A percentile compares a stretch with the other conserved stretches of the same genome.
Conservation (phyloP, 2,329 filamentous ascomycete genomes). For the Domatiomyces catenatus region DNA sequence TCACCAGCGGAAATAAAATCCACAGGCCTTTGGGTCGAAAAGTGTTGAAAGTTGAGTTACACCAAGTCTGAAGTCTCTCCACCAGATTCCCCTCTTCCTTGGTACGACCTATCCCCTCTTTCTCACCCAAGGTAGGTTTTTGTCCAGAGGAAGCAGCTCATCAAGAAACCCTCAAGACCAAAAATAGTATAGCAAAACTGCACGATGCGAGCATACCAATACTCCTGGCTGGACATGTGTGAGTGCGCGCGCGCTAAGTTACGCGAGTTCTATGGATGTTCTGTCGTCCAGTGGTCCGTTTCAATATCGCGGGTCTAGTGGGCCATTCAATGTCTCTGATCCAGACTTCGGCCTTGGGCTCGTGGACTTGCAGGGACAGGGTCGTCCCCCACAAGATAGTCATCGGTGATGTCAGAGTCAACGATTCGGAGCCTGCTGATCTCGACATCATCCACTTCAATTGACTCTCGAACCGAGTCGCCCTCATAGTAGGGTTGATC, state of each 20-base stretch:
- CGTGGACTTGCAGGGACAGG: not conserved
- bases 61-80: too few relatives aligned
- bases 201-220: not conserved
- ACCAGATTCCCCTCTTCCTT: too few relatives aligned
- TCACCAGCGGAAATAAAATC: too few relatives aligned
- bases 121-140: not conserved
- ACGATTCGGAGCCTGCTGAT: constrained; percentile 7
- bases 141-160: not conserved
- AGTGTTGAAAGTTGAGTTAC: too few relatives aligned
- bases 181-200: not conserved
- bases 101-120: not conserved
- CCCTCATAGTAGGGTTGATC: constrained; percentile 35
- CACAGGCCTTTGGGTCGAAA: too few relatives aligned
- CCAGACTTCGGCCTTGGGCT: not conserved
- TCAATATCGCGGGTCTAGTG: not conserved
- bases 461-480: constrained; percentile 10
- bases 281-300: not conserved
- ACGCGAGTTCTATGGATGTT: not conserved
- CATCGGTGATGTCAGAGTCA: constrained; percentile 22
- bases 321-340: not conserved
- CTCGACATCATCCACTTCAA: constrained; percentile 12
- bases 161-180: not conserved
- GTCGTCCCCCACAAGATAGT: constrained; percentile 8
- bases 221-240: not conserved
- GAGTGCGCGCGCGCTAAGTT: not conserved